Evolutionary conservation across 192 early-diverging fungal genomes (phyloP), one percentile per base, ranked within the genome.

Genomic region (Coemansia erecta): DNA sequence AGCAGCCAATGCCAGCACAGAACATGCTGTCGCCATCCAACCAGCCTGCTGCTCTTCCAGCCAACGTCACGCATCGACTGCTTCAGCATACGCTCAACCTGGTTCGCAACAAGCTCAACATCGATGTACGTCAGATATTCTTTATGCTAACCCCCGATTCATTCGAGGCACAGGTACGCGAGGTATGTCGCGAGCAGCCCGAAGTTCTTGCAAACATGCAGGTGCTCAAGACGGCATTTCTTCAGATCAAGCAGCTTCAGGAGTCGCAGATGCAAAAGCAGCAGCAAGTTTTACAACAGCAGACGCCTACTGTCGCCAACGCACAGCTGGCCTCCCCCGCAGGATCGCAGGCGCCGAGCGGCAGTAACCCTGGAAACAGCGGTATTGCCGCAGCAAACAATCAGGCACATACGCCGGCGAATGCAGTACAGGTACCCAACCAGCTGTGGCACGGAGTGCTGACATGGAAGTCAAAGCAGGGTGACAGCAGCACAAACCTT

Each of bases 391-490:
- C 14, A 6, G 46, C 48, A 18, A 8, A 28, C 49, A 37, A 37
- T 37, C 35, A 37, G 35, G 35, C 35, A 9, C 52, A 59, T 37
- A 33, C 26, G 0, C 26, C 23, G 8, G 23, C 22, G 50, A 12
- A 21, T n/a, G 23, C 56, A 5, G 40, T 9, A 1, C 54, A 57
- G 48, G 58, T 49, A 8, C 48, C 37, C 2, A 26, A 24, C 51
- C 52, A 52, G 17, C 47, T 77, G 26, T 77, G 73, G 73, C 64
- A 48, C 12, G 73, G 73, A 18, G 53, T 42, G 33, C 39, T 77
- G 47, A 39, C 44, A 17, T 77, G 73, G 73, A 68, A 70, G 22
- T 77, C 73, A 8, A 65, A 57, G 21, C 68, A 63, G 13, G 58
- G 64, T 19, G 60, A 58, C 26, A 58, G 28, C n/a, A 42, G 28